A percentile compares a stretch with the other conserved stretches of the same genome.
phyloP scores from a whole-genome alignment of 371 early-diverging fungal genomes.

The Saksenaea oblongispora region DNA sequence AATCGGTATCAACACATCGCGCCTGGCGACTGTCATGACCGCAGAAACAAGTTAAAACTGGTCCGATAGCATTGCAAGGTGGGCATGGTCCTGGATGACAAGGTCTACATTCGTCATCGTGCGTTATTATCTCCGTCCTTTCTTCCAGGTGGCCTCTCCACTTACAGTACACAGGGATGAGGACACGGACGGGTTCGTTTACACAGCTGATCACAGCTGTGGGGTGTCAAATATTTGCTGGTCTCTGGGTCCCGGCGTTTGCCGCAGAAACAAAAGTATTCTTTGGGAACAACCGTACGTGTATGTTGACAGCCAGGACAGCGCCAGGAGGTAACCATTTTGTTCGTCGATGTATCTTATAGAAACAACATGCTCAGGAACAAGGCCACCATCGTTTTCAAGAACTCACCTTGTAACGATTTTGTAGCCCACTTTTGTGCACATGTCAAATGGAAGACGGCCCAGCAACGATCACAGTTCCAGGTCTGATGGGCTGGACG shows the following conservation, averaged over 20 bases:
- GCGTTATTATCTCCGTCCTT: no score
- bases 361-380: no score
- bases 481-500: constrained; percentile 71
- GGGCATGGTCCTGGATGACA: constrained; percentile 97
- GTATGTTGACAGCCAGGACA: constrained; percentile 93
- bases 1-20: constrained; percentile 72
- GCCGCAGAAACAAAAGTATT: constrained; percentile 88
- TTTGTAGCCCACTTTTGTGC: constrained; percentile 74
- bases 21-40: constrained; percentile 65
- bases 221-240: constrained; percentile 73
- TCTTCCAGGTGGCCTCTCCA: no score
- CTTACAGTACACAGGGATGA: constrained; percentile 69
- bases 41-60: constrained; percentile 79
- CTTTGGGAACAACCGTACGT: constrained; percentile 63
- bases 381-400: no score
- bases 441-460: constrained; percentile 85
- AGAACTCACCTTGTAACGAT: constrained; percentile 56
- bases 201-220: constrained; percentile 83
- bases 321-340: constrained; percentile 66
- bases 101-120: constrained; percentile 49
- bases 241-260: constrained; percentile 72
- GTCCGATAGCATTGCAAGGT: constrained; percentile 83
- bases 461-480: constrained; percentile 89
- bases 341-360: constrained; percentile 31
- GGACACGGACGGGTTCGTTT: constrained; percentile 63